Evolutionary conservation across 1,284 basidiomycete species (phyloP).

Genomic region (Boletus semigastroideus): DNA sequence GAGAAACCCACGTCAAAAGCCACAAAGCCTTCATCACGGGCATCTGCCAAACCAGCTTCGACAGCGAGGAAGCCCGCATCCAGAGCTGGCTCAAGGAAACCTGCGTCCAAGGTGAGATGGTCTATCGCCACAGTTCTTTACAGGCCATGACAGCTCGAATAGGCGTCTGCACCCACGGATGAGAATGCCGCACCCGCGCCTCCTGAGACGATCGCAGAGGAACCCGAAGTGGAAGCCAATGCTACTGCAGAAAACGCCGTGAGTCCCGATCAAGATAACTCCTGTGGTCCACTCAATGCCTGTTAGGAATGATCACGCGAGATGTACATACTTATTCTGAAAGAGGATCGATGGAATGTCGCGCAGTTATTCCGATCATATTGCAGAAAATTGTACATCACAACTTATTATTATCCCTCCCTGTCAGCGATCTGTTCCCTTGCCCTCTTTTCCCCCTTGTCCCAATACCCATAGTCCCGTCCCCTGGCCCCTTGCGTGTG

Average conservation of each 20-base stretch:
- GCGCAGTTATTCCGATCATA: slow-evolving; percentile 10
- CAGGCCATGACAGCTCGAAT: slow-evolving; percentile 5
- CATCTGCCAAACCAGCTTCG: slow-evolving; percentile 40
- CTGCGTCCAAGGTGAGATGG: slow-evolving; percentile 39
- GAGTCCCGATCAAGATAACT: slow-evolving; percentile 10
- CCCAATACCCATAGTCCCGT: slow-evolving; percentile 19
- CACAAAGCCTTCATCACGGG: slow-evolving; percentile 36
- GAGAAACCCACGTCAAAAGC: slow-evolving; percentile 35
- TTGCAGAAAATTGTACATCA: slow-evolving; percentile 35
- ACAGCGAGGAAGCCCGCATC: slow-evolving; percentile 44
- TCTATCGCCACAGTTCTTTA: not conserved
- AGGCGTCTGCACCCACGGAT: slow-evolving; percentile 41
- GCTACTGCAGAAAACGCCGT: slow-evolving; percentile 40
- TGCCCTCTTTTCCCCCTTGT: slow-evolving; percentile 6
- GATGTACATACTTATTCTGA: slow-evolving; percentile 14
- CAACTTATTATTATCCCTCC: slow-evolving; percentile 33
- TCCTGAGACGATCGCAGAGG: slow-evolving; percentile 49
- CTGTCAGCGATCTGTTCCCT: slow-evolving; percentile 29
- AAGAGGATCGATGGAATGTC: slow-evolving; percentile 16
- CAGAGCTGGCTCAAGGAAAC: slow-evolving; percentile 41
- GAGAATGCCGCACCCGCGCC: slow-evolving; percentile 40
- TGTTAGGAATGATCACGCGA: slow-evolving; percentile 21
- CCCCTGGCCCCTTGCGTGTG: slow-evolving; percentile 3
- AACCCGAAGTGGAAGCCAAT: slow-evolving; percentile 48
- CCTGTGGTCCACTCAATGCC: not conserved